phyloP scores from a whole-genome alignment of 2,329 filamentous ascomycete species.

The Calycina marina region DNA sequence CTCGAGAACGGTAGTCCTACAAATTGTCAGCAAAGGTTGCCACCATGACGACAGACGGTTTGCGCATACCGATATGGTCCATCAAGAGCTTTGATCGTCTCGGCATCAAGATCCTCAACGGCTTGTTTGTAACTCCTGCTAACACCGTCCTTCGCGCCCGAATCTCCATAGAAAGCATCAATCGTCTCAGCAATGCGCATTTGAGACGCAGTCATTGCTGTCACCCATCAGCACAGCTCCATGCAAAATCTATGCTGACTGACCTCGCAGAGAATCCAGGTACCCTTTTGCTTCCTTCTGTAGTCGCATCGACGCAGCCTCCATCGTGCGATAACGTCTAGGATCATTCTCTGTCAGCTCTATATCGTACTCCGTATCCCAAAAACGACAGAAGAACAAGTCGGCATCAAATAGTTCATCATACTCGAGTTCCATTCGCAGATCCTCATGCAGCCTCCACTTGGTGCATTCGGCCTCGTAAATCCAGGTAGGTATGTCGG shows the following conservation, averaged over 20 bases:
- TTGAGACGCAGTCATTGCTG: conserved; percentile 96
- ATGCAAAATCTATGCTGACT: conserved; percentile 5
- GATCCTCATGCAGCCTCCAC: too few relatives aligned
- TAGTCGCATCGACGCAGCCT: conserved; percentile 77
- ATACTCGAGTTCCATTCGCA: too few relatives aligned
- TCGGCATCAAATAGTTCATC: too few relatives aligned
- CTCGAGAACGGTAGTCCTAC: conserved; percentile 78
- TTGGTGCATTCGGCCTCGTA: too few relatives aligned
- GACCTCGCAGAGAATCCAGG: conserved; percentile 83
- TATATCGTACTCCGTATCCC: too few relatives aligned
- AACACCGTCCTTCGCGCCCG: conserved; percentile 86
- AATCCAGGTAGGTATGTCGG: too few relatives aligned
- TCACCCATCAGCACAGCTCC: conserved; percentile 5
- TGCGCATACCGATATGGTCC: conserved; percentile 68
- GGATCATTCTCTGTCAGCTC: too few relatives aligned
- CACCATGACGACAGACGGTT: too few relatives aligned
- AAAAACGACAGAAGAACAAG: too few relatives aligned
- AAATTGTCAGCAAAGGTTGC: conserved; percentile 12
- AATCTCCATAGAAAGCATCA: conserved; percentile 96
- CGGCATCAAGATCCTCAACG: conserved; percentile 91
- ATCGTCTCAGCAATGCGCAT: conserved; percentile 99
- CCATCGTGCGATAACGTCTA: conserved; percentile 94
- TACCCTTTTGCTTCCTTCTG: conserved; percentile 99
- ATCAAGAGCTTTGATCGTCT: conserved; percentile 96
- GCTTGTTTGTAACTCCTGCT: conserved; percentile 96